phyloP scores from a whole-genome alignment of 768 basidiomycete species.

The Melanogaster broomeanus region DNA sequence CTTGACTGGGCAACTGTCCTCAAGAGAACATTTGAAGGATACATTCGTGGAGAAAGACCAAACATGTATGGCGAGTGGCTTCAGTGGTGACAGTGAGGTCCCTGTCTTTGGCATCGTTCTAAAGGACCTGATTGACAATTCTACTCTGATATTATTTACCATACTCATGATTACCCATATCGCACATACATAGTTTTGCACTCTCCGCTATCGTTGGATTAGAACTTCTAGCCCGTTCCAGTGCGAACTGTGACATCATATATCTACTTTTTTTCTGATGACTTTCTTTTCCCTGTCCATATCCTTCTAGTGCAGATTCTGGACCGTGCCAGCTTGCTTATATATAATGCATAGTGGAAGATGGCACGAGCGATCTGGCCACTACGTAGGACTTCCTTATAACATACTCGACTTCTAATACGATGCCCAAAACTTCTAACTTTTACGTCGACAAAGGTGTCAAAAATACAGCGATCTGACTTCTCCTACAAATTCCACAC shows the following conservation, averaged over 20 bases:
- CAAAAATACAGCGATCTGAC: background rate
- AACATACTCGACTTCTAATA: slow-evolving; percentile 31
- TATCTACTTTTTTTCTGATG: slow-evolving; percentile 31
- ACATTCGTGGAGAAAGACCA: slow-evolving; percentile 85
- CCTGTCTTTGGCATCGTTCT: slow-evolving; percentile 3
- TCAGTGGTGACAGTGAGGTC: slow-evolving; percentile 41
- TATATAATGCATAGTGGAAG: slow-evolving; percentile 2
- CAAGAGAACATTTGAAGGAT: slow-evolving; percentile 94
- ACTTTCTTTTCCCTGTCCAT: slow-evolving; percentile 26
- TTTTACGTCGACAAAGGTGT: too few relatives aligned
- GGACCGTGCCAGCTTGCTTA: slow-evolving; percentile 20
- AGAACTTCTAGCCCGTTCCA: slow-evolving; percentile 24
- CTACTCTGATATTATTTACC: slow-evolving; percentile 26
- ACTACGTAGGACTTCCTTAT: slow-evolving; percentile 20
- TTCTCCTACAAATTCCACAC: background rate
- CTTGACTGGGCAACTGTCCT: slow-evolving; percentile 92
- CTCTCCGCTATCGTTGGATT: slow-evolving; percentile 31
- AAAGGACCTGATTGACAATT: slow-evolving; percentile 25
- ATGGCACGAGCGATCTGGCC: slow-evolving; percentile 11
- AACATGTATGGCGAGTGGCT: slow-evolving; percentile 94
- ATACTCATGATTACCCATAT: slow-evolving; percentile 28
- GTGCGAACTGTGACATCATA: slow-evolving; percentile 29
- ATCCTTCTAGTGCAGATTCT: slow-evolving; percentile 16
- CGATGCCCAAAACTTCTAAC: too few relatives aligned
- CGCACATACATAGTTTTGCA: slow-evolving; percentile 29